Evolutionary conservation across 352 stramenopile species (phyloP).

Genomic region (Phytophthora crassamura): DNA sequence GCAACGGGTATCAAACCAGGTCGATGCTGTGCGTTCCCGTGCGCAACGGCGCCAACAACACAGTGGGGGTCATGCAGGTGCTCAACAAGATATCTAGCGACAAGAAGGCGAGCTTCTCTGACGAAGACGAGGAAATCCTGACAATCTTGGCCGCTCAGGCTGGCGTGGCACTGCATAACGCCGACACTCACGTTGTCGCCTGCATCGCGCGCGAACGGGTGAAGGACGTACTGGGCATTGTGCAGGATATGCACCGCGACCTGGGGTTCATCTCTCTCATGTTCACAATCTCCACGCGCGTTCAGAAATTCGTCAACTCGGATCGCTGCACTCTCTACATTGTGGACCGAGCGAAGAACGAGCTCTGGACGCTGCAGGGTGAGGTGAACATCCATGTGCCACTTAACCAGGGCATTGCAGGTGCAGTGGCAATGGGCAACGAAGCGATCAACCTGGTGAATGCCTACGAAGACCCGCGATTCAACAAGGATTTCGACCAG

Average conservation of each 20-base stretch:
- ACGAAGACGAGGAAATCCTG: constrained; percentile 90
- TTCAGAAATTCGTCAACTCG: constrained; percentile 88
- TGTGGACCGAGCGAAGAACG: constrained; percentile 87
- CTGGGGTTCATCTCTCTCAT: constrained; percentile 91
- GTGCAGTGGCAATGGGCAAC: constrained; percentile 75
- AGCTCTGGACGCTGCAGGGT: constrained; percentile 92
- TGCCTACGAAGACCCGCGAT: constrained; percentile 87
- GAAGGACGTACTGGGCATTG: constrained; percentile 87
- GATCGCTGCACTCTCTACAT: constrained; percentile 95
- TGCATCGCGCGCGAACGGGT: constrained; percentile 65
- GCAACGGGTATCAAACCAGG: constrained; percentile 92
- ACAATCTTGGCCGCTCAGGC: constrained; percentile 86
- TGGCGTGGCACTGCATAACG: constrained; percentile 89
- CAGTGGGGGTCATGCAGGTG: constrained; percentile 91
- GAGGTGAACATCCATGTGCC: constrained; percentile 90
- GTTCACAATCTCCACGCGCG: constrained; percentile 92
- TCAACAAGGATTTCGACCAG: constrained; percentile 92
- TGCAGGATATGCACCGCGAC: constrained; percentile 92
- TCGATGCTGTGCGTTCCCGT: constrained; percentile 94
- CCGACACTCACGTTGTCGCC: constrained; percentile 69
- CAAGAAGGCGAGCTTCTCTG: constrained; percentile 72
- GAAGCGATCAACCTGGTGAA: constrained; percentile 83
- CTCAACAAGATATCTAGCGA: constrained; percentile 84
- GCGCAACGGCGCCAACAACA: constrained; percentile 72
- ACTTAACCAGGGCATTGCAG: constrained; percentile 87